These are phyloP conservation scores for Phyllosticta citriasiana DNA, from an alignment of 2,329 filamentous ascomycete species.

Conservation along the genomic window DNA sequence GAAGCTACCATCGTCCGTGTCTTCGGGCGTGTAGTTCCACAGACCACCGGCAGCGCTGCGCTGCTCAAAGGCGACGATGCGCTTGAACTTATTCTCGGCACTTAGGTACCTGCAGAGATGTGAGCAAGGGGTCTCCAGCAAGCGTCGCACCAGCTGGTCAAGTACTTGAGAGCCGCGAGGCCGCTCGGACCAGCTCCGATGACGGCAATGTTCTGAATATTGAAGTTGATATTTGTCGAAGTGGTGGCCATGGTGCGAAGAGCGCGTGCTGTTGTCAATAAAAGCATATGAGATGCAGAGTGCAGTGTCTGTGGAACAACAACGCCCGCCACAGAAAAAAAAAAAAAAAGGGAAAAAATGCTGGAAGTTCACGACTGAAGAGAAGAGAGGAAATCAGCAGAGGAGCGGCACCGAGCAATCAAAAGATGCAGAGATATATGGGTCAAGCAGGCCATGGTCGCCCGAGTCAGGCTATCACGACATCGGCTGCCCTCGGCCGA, in stretches of 20 bases:
- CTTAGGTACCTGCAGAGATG: slow-evolving; percentile 50
- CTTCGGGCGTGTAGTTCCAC: slow-evolving; percentile 65
- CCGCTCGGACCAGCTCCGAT: slow-evolving; percentile 78
- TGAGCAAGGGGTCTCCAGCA: not conserved
- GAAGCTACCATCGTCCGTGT: slow-evolving; percentile 36
- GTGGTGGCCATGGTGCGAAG: not conserved
- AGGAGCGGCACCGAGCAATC: not conserved
- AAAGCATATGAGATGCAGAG: not conserved
- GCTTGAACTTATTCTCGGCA: slow-evolving; percentile 59
- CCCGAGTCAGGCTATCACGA: not conserved
- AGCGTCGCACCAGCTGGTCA: not conserved
- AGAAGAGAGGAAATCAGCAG: not conserved
- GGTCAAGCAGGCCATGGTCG: not conserved
- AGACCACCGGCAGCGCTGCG: slow-evolving; percentile 66
- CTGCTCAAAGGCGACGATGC: slow-evolving; percentile 74
- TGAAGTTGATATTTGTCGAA: slow-evolving; percentile 13
- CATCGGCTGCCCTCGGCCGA: not conserved
- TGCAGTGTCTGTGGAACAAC: not conserved
- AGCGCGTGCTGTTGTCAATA: not conserved
- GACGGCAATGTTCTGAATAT: slow-evolving; percentile 57
- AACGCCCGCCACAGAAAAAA: not conserved
- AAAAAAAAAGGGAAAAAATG: not conserved
- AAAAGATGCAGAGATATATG: not conserved
- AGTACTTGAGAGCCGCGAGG: slow-evolving; percentile 60
- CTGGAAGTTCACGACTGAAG: not conserved